Conservation (phyloP, 495 filamentous ascomycete species). For the Hyaloscypha variabilis region DNA sequence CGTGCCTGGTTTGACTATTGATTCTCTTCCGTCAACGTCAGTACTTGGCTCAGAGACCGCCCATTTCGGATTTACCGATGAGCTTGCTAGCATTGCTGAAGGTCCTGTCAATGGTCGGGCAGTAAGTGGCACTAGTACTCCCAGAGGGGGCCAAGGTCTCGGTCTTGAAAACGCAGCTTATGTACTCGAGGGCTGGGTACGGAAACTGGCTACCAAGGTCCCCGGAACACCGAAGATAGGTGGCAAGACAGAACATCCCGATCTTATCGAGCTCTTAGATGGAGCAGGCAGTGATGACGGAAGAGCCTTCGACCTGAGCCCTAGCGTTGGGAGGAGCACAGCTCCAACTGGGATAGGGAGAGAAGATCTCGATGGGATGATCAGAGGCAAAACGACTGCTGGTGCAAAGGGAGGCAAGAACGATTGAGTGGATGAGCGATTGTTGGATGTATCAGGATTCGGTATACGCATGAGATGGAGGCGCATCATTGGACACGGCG, state of each 20-base stretch:
- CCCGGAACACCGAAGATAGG: conserved; percentile 48
- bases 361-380: conserved; percentile 25
- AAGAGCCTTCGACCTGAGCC: conserved; percentile 32
- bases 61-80: conserved; percentile 48
- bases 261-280: conserved; percentile 87
- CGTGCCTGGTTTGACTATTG: conserved; percentile 68
- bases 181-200: conserved; percentile 85
- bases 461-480: conserved; percentile 11
- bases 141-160: conserved; percentile 29
- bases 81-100: conserved; percentile 49
- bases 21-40: conserved; percentile 55
- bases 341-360: conserved; percentile 24
- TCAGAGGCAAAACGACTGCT: conserved; percentile 15
- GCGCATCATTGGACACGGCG: conserved; percentile 12
- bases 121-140: conserved; percentile 36
- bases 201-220: conserved; percentile 70
- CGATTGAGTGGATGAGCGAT: conserved; percentile 23
- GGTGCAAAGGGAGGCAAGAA: conserved; percentile 29
- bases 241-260: conserved; percentile 51
- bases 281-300: conserved; percentile 55
- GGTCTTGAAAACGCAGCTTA: conserved; percentile 82
- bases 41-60: conserved; percentile 49
- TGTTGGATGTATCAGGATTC: background rate
- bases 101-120: conserved; percentile 42
- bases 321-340: conserved; percentile 8